Evolutionary conservation across 176 grass and related monocot genomes (phyloP).

Genomic region (Chloris gayana): DNA sequence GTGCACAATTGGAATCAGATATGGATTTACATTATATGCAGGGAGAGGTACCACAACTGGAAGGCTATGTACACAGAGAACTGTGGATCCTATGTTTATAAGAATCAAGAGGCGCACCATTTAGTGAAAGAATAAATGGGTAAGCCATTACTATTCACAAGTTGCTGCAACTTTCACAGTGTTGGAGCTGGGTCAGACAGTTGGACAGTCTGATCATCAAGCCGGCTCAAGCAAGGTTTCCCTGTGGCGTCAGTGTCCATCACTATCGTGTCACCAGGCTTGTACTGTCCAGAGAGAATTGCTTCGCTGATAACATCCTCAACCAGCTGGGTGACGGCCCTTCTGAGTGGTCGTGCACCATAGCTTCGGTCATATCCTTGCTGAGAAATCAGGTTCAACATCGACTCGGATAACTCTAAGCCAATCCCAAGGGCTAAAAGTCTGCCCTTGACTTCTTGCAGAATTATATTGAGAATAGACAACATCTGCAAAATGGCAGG

Average conservation of each 20-base stretch:
- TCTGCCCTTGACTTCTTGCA: constrained; percentile 78
- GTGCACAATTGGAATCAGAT: constrained; percentile 42
- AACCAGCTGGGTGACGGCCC: constrained; percentile 70
- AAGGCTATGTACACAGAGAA: constrained; percentile 41
- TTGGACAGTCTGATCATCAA: constrained; percentile 59
- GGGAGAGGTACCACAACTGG: background rate
- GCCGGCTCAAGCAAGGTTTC: constrained; percentile 64
- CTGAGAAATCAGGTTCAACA: constrained; percentile 65
- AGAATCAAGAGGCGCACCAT: constrained; percentile 39
- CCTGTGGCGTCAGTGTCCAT: constrained; percentile 73
- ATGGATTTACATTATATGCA: constrained; percentile 31
- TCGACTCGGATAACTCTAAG: constrained; percentile 69
- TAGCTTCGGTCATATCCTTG: constrained; percentile 83
- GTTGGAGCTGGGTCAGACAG: constrained; percentile 65
- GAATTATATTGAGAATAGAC: constrained; percentile 82
- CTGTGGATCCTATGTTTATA: constrained; percentile 34
- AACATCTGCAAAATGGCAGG: constrained; percentile 60
- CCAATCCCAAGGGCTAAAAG: constrained; percentile 63
- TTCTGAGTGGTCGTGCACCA: constrained; percentile 79
- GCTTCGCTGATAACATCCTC: constrained; percentile 89
- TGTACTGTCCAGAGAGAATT: constrained; percentile 79
- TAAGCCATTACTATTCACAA: constrained; percentile 32
- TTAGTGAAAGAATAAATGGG: constrained; percentile 28
- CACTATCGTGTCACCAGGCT: constrained; percentile 74
- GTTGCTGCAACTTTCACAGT: constrained; percentile 35